Percentiles rank a stretch among this genome's conserved stretches.
phyloP scores from a whole-genome alignment of 2,329 filamentous ascomycete genomes.

The Cladobotryum mycophilum region DNA sequence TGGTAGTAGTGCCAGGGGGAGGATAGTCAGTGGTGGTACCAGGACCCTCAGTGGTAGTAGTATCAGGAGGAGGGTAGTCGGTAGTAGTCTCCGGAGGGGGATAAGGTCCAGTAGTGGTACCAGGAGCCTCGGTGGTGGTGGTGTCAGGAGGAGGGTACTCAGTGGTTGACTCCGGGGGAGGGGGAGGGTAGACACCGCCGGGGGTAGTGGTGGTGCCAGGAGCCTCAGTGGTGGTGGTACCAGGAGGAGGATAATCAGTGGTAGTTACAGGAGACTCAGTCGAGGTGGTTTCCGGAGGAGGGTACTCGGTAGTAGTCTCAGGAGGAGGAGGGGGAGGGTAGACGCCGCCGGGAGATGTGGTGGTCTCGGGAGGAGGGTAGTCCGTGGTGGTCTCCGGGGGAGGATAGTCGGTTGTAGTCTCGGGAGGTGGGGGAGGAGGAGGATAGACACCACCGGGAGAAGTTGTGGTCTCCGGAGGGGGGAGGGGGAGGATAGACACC shows the following conservation, averaged over 20 bases:
- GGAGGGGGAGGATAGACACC: neutral
- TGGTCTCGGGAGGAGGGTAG: constrained; percentile 1
- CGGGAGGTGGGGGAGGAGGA: constrained; percentile 1
- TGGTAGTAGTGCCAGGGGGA: neutral
- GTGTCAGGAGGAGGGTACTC: constrained; percentile 3
- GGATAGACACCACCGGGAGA: neutral
- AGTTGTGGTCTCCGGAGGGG: constrained; percentile 4
- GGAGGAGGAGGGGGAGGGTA: constrained; percentile 3
- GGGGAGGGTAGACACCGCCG: neutral
- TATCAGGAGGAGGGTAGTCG: neutral
- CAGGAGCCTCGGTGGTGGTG: neutral
- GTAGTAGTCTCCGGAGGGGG: no score
- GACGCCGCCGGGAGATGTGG: neutral
- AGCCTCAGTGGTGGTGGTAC: constrained; percentile 7
- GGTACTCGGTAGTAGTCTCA: constrained; percentile 8
- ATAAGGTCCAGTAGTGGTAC: neutral
- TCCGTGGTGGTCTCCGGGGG: neutral
- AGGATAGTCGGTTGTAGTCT: constrained; percentile 9
- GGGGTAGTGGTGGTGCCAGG: constrained; percentile 8
- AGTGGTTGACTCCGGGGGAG: neutral
- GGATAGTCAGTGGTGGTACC: neutral
- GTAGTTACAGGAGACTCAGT: constrained; percentile 2
- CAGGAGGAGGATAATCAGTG: constrained; percentile 4
- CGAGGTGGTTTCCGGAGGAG: constrained; percentile 7
- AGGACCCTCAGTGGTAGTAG: constrained; percentile 8